Conservation (phyloP, 352 stramenopile species). For the Phytophthora crassamura region DNA sequence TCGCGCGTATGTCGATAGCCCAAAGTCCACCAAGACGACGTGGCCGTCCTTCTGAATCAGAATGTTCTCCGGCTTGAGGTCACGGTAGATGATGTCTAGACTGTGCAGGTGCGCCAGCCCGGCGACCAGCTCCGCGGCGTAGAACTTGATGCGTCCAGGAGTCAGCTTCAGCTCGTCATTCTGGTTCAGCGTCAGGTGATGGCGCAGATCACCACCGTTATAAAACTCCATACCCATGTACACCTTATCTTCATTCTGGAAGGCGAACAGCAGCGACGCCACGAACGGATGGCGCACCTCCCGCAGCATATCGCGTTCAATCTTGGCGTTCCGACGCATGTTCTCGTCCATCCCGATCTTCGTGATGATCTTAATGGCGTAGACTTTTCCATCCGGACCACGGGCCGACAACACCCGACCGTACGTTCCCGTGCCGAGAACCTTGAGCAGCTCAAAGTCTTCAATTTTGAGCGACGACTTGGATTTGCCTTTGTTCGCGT, state of each 20-base stretch:
- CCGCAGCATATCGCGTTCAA: slow-evolving; percentile 95
- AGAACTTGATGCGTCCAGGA: slow-evolving; percentile 80
- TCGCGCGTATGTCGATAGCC: slow-evolving; percentile 84
- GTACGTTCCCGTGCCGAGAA: slow-evolving; percentile 86
- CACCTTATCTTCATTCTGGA: slow-evolving; percentile 98
- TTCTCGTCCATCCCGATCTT: slow-evolving; percentile 91
- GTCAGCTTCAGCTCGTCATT: slow-evolving; percentile 73
- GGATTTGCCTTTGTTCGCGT: slow-evolving; percentile 68
- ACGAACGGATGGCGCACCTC: slow-evolving; percentile 97
- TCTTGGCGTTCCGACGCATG: slow-evolving; percentile 81
- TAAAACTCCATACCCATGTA: slow-evolving; percentile 99
- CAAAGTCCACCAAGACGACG: slow-evolving; percentile 92
- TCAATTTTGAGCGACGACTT: slow-evolving; percentile 86
- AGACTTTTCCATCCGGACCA: slow-evolving; percentile 69
- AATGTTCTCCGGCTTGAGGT: slow-evolving; percentile 94
- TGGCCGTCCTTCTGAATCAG: slow-evolving; percentile 90
- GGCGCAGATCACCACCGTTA: slow-evolving; percentile 95
- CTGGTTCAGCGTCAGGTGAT: slow-evolving; percentile 80
- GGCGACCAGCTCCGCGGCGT: slow-evolving; percentile 84
- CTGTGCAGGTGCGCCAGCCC: slow-evolving; percentile 90
- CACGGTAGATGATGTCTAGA: slow-evolving; percentile 88
- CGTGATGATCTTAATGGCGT: slow-evolving; percentile 90
- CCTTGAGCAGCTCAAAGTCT: slow-evolving; percentile 88
- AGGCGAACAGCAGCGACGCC: slow-evolving; percentile 96
- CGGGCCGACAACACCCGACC: slow-evolving; percentile 84